phyloP scores from a whole-genome alignment of 192 early-diverging fungal species.

The Coemansia sp. region DNA sequence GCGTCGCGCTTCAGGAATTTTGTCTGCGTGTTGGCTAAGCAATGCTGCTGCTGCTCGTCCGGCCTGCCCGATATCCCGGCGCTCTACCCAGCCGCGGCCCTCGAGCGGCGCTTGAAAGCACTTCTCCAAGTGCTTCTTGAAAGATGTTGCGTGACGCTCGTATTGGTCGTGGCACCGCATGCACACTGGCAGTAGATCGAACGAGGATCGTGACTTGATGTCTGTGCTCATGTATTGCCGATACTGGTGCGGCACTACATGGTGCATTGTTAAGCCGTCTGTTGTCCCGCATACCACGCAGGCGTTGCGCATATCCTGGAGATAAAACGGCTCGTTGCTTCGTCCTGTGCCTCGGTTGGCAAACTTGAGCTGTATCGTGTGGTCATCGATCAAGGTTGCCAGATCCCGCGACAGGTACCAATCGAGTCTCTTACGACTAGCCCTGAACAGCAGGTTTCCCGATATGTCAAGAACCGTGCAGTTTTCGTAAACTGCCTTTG shows the following conservation, averaged over 20 bases:
- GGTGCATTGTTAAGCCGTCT: constrained; percentile 41
- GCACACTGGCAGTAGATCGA: constrained; percentile 52
- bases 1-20: constrained; percentile 28
- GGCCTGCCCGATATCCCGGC: constrained; percentile 28
- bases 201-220: constrained; percentile 50
- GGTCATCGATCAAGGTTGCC: constrained; percentile 31
- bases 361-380: constrained; percentile 56
- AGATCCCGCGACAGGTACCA: constrained; percentile 51
- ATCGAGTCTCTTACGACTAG: constrained; percentile 27
- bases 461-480: constrained; percentile 42
- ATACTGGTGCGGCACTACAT: constrained; percentile 52
- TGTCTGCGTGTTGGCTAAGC: not conserved
- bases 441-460: constrained; percentile 45
- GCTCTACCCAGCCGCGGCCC: constrained; percentile 48
- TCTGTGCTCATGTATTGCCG: constrained; percentile 39
- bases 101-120: constrained; percentile 50
- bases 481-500: constrained; percentile 49
- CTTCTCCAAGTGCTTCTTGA: constrained; percentile 34
- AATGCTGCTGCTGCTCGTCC: constrained; percentile 40
- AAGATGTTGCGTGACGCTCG: constrained; percentile 31
- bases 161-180: constrained; percentile 47
- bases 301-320: constrained; percentile 54
- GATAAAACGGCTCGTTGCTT: constrained; percentile 42
- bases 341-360: constrained; percentile 47
- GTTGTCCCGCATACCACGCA: constrained; percentile 36